These are phyloP conservation scores for Solanum lycopersicoides DNA, from an alignment of 257 asterid species.

Conservation along the genomic window DNA sequence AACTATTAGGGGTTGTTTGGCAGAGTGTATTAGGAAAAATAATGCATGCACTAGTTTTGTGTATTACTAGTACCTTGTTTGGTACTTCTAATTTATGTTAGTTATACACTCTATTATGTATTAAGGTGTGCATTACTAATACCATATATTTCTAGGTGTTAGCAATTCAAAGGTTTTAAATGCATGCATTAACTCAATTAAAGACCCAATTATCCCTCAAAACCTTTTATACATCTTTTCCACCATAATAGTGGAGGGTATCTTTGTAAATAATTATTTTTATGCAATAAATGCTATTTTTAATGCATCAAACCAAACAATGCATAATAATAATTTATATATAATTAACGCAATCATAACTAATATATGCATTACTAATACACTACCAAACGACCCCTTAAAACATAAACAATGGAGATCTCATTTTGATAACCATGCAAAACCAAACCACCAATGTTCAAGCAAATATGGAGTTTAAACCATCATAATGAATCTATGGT, in stretches of 20 bases:
- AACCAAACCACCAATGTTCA: neutral
- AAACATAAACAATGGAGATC: neutral
- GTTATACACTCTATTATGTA: too few relatives aligned
- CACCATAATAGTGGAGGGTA: neutral
- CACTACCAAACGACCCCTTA: neutral
- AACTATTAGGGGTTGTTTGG: neutral
- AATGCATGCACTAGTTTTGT: neutral
- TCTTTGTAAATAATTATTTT: too few relatives aligned
- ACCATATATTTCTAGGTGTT: too few relatives aligned
- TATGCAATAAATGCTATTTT: neutral
- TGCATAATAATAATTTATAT: neutral
- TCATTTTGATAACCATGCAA: neutral
- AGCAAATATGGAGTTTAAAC: neutral
- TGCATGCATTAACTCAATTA: too few relatives aligned
- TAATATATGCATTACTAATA: too few relatives aligned
- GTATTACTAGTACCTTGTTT: neutral
- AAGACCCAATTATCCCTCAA: too few relatives aligned
- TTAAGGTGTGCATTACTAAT: too few relatives aligned
- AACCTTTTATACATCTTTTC: neutral
- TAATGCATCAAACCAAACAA: neutral
- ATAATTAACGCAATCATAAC: neutral
- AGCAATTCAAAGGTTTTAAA: too few relatives aligned
- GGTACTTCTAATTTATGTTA: neutral
- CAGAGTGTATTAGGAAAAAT: neutral
- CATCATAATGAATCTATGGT: neutral